A percentile compares a stretch with the other conserved stretches of the same genome.
These are phyloP conservation scores for Fusarium sp. DNA, from an alignment of 2,329 filamentous ascomycete species.

Conservation along the genomic window DNA sequence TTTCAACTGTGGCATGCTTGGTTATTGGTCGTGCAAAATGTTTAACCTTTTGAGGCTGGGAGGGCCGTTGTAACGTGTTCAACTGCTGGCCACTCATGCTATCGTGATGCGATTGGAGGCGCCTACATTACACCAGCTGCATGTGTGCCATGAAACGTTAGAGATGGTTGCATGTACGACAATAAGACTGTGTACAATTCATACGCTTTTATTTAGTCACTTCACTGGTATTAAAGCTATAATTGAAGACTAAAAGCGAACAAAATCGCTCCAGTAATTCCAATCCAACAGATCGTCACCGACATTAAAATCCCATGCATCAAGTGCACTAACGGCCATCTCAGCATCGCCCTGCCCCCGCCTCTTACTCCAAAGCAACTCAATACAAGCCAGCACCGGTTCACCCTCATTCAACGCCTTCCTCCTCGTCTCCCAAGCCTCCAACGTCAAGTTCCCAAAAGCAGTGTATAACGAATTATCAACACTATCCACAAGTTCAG, in stretches of 20 bases:
- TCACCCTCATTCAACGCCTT: background rate
- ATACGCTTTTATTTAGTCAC: background rate
- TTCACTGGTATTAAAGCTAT: background rate
- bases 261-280: constrained; percentile 34
- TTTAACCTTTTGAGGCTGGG: background rate
- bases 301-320: background rate
- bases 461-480: constrained; percentile 11
- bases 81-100: background rate
- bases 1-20: background rate
- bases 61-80: background rate
- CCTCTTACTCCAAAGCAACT: constrained; percentile 2
- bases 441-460: constrained; percentile 23
- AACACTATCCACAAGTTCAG: constrained; percentile 5
- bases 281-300: constrained; percentile 23
- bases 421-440: constrained; percentile 35
- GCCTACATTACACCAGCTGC: background rate
- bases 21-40: background rate
- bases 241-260: constrained; percentile 11
- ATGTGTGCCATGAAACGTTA: background rate
- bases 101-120: background rate
- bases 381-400: constrained; percentile 13
- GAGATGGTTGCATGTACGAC: background rate
- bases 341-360: background rate
- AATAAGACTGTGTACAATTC: rapidly evolving
- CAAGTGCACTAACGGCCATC: background rate